phyloP scores from a whole-genome alignment of 2,329 filamentous ascomycete species.

The Parafenestella ontariensis region DNA sequence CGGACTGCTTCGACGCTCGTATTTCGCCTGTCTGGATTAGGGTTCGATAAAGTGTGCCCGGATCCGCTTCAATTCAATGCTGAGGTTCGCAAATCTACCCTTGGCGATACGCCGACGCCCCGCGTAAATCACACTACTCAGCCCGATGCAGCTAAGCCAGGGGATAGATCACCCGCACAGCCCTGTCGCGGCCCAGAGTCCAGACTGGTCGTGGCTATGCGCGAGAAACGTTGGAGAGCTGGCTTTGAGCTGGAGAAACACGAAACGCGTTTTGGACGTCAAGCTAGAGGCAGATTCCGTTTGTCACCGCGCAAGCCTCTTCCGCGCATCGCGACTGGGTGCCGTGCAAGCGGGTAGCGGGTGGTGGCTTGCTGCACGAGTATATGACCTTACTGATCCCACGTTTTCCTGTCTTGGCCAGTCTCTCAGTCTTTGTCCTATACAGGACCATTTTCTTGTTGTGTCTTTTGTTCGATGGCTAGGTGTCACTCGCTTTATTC shows the following conservation, averaged over 20 bases:
- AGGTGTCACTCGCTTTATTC: slow-evolving; percentile 18
- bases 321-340: slow-evolving; percentile 1
- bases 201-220: slow-evolving; percentile 29
- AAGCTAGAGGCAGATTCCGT: slow-evolving; percentile 5
- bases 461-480: slow-evolving; percentile 7
- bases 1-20: neutral
- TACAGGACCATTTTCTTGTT: neutral
- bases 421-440: slow-evolving; percentile 6
- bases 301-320: slow-evolving; percentile 1
- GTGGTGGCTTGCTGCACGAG: slow-evolving; percentile 14
- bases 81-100: neutral
- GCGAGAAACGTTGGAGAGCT: neutral
- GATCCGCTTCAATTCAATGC: neutral
- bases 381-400: slow-evolving; percentile 29
- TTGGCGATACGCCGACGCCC: slow-evolving; percentile 5
- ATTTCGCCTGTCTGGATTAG: neutral
- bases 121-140: slow-evolving; percentile 1
- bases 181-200: slow-evolving; percentile 14
- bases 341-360: slow-evolving; percentile 12
- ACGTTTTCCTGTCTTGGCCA: slow-evolving; percentile 2
- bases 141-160: slow-evolving; percentile 15
- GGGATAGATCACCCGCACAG: slow-evolving; percentile 6
- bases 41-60: neutral
- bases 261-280: slow-evolving; percentile 14
- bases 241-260: neutral